A percentile compares a stretch with the other conserved stretches of the same genome.
These are phyloP conservation scores for Alternaria atra DNA, from an alignment of 2,329 filamentous ascomycete species.

Conservation along the genomic window DNA sequence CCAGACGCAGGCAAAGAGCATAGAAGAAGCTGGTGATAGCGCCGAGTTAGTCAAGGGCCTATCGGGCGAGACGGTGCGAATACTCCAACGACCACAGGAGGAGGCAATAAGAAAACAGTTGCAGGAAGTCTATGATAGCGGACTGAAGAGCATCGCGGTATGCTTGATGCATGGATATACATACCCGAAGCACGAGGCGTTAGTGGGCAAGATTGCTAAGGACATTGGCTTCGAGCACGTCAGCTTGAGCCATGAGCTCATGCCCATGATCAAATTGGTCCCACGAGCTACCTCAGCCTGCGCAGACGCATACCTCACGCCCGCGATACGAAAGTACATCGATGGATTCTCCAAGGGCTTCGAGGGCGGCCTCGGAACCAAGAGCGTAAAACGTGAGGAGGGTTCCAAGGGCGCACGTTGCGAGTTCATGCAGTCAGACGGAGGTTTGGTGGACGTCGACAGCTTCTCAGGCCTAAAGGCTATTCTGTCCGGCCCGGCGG, in stretches of 20 bases:
- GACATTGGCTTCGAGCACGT: conserved; percentile 87
- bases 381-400: conserved; percentile 73
- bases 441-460: conserved; percentile 74
- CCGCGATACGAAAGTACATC: conserved; percentile 80
- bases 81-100: conserved; percentile 70
- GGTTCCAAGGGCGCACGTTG: conserved; percentile 78
- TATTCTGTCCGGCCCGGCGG: conserved; percentile 89
- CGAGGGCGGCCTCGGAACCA: conserved; percentile 78
- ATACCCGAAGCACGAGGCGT: conserved; percentile 83
- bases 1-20: conserved; percentile 64
- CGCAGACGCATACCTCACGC: conserved; percentile 82
- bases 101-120: conserved; percentile 67
- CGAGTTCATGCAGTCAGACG: conserved; percentile 95
- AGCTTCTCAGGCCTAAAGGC: conserved; percentile 85
- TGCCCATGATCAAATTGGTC: conserved; percentile 89
- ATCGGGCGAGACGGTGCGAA: conserved; percentile 77
- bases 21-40: conserved; percentile 56
- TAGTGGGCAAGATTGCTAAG: conserved; percentile 77
- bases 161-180: conserved; percentile 94
- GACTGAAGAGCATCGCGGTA: conserved; percentile 84
- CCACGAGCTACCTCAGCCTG: conserved; percentile 79
- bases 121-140: conserved; percentile 72
- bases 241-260: conserved; percentile 79
- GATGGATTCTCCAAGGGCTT: conserved; percentile 82
- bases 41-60: conserved; percentile 73